Base-by-base conservation (phyloP, 1,284 basidiomycete genomes). In the Laetiporus sulphureus region DNA sequence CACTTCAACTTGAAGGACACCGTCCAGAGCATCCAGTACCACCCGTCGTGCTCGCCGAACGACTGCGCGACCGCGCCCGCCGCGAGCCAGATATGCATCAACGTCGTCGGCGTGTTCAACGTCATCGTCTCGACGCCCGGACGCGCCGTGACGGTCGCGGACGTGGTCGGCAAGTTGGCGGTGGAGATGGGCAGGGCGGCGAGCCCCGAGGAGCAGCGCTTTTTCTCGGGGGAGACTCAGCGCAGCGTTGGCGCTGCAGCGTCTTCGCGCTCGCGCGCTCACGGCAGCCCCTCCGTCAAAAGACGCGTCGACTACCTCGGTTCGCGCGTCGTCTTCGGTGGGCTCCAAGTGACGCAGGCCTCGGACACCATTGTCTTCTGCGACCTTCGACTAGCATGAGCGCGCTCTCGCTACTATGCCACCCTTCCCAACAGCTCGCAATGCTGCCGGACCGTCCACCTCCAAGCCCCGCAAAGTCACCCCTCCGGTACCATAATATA, bases 61-160 rank as follows among this genome's bases (percentile, higher is more conserved):
- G 44, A 29, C 35, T 41, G 6, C 27, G 53, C 47, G 39, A 49
- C 46, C 25, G 42, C 22, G 32, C 48, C 46, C 31, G 41, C 24
- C 21, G 32, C 19, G 32, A 38, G 18, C 18, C 35, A 44, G 15
- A n/a, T 41, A 13, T n/a, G 38, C 18, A 31, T 47, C 24, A 48
- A 48, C 13, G 27, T 54, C n/a, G 32, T 39, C 18, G 51, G 49
- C 32, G 40, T 54, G 15, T 30, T 42, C 31, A 38, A 45, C 27
- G 34, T 32, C 18, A 20, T 21, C 4, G 46, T 42, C 25, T 32
- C 41, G 31, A 23, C 19, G 22, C 44, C 10, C 30, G 32, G 34
- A 20, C 7, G 25, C 16, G n/a, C n/a, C 11, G 32, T 51, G 11
- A 49, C 49, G 11, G 43, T 51, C 5, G 11, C 33, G n/a, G 49